These are phyloP conservation scores for Phaffia australis DNA, from an alignment of 768 basidiomycete species.

Conservation along the genomic window DNA sequence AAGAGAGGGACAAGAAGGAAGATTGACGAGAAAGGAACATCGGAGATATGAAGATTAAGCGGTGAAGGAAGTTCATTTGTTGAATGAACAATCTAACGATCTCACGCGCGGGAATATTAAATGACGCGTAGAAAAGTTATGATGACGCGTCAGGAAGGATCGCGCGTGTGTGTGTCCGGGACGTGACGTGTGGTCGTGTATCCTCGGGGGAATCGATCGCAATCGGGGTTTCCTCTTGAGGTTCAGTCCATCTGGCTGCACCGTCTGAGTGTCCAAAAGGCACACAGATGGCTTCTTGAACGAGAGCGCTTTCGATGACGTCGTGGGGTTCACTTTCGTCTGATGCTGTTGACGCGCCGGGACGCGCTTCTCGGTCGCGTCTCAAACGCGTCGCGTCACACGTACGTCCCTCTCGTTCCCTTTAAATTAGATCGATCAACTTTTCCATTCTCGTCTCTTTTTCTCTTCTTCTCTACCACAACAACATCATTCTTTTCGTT, in stretches of 20 bases:
- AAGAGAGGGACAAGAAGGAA: too few species aligned
- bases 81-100: too few species aligned
- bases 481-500: neutral
- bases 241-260: neutral
- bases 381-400: neutral
- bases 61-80: too few species aligned
- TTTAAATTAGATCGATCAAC: constrained; percentile 12
- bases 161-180: constrained; percentile 3
- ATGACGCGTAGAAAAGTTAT: neutral
- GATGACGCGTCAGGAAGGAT: constrained; percentile 9
- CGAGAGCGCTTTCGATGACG: neutral
- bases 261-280: neutral
- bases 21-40: too few species aligned
- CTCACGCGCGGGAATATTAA: neutral
- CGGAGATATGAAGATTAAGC: too few species aligned
- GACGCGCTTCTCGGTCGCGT: constrained; percentile 2
- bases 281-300: constrained; percentile 4
- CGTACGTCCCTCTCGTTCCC: neutral
- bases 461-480: neutral
- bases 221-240: neutral
- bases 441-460: neutral
- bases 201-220: constrained; percentile 14
- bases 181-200: constrained; percentile 1
- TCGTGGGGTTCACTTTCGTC: neutral
- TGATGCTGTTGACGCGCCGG: neutral